Conservation (phyloP, 805 yeast species). For the Zygosaccharomyces bisporus region DNA sequence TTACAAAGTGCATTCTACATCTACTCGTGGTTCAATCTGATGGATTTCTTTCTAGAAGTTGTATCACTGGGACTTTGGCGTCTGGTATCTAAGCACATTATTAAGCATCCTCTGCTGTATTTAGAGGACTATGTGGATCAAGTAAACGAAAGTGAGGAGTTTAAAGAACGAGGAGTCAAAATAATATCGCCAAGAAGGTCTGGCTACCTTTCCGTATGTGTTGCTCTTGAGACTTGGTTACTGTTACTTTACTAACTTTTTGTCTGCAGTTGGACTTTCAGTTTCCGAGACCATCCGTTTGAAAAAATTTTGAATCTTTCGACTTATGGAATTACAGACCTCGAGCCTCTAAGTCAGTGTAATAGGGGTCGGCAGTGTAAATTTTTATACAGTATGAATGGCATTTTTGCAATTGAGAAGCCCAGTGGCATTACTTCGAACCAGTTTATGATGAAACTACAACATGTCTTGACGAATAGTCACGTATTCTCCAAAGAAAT, state of each 20-base stretch:
- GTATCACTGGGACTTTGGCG: slow-evolving; percentile 43
- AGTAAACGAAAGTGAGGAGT: slow-evolving; percentile 29
- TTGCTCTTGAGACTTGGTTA: not conserved
- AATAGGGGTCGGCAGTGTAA: slow-evolving; percentile 49
- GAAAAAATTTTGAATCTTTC: slow-evolving; percentile 3
- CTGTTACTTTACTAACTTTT: slow-evolving; percentile 18
- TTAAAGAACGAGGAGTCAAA: slow-evolving; percentile 29
- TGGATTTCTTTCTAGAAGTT: slow-evolving; percentile 39
- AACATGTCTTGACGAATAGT: slow-evolving; percentile 57
- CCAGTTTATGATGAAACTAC: slow-evolving; percentile 63
- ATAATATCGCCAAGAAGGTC: slow-evolving; percentile 50
- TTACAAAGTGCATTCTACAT: slow-evolving; percentile 43
- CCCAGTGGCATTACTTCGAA: slow-evolving; percentile 84
- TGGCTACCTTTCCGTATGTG: slow-evolving; percentile 51
- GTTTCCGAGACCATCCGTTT: slow-evolving; percentile 42
- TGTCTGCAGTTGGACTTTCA: slow-evolving; percentile 45
- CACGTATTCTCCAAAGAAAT: slow-evolving; percentile 53
- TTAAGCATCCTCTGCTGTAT: slow-evolving; percentile 33
- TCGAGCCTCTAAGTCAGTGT: not conserved
- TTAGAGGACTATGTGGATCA: slow-evolving; percentile 44
- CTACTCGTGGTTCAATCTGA: slow-evolving; percentile 37
- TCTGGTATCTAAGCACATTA: slow-evolving; percentile 31
- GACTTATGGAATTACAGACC: not conserved
- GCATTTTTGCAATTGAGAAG: slow-evolving; percentile 87
- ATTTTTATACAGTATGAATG: slow-evolving; percentile 80